Percentiles rank a stretch among this genome's conserved stretches.
These are phyloP conservation scores for Pseudocercospora eumusae DNA, from an alignment of 2,329 filamentous ascomycete species.

Conservation along the genomic window DNA sequence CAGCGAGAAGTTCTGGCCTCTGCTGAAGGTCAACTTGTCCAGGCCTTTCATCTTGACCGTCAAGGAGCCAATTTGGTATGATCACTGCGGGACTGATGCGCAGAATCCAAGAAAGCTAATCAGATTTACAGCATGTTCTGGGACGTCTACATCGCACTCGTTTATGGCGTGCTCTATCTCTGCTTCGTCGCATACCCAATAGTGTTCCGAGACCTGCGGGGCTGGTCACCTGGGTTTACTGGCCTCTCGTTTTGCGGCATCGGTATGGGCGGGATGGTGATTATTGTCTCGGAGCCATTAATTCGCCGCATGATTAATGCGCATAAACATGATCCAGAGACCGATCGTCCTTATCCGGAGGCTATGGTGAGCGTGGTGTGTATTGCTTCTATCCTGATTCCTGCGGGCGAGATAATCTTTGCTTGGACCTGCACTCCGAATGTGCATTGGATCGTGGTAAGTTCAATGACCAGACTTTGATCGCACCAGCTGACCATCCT, in stretches of 20 bases:
- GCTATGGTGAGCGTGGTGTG: conserved; percentile 79
- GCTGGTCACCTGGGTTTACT: conserved; percentile 72
- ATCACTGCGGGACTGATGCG: conserved; percentile 3
- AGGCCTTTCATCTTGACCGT: conserved; percentile 75
- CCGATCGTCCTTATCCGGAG: conserved; percentile 73
- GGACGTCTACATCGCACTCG: conserved; percentile 69
- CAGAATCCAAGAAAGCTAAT: background rate
- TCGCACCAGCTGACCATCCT: background rate
- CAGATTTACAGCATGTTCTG: conserved; percentile 64
- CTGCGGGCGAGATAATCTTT: conserved; percentile 80
- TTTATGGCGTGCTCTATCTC: conserved; percentile 85
- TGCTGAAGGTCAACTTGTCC: conserved; percentile 74
- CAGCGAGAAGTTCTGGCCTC: conserved; percentile 61
- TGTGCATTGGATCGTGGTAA: conserved; percentile 72
- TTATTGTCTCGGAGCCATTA: conserved; percentile 63
- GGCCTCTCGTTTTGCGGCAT: conserved; percentile 79
- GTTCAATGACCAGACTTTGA: background rate
- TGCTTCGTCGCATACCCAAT: conserved; percentile 91
- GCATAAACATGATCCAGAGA: conserved; percentile 72
- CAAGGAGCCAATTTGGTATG: conserved; percentile 81
- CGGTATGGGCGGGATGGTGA: conserved; percentile 57
- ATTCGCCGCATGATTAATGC: conserved; percentile 75
- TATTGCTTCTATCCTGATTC: conserved; percentile 71
- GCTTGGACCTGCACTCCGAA: conserved; percentile 82
- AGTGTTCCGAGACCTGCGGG: conserved; percentile 72